phyloP scores from a whole-genome alignment of 805 yeast species.

The Ogataea angusta region DNA sequence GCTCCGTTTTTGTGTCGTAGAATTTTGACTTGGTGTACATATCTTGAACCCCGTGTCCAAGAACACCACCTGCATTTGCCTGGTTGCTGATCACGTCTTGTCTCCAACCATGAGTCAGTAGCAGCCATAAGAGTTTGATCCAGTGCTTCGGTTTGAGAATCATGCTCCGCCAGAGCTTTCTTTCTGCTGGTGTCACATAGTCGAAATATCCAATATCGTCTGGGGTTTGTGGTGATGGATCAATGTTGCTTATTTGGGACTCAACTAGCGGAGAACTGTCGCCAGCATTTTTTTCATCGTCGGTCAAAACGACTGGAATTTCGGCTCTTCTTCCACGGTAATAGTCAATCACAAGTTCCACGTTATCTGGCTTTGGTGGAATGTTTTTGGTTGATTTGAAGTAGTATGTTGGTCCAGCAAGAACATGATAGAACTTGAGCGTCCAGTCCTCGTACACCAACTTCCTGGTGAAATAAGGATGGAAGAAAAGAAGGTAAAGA shows the following conservation, averaged over 20 bases:
- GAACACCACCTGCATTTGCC: constrained; percentile 34
- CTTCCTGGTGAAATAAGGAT: constrained; percentile 62
- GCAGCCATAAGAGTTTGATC: constrained; percentile 49
- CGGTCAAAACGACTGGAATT: too few species aligned
- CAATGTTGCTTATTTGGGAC: constrained; percentile 7
- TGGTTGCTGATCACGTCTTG: constrained; percentile 59
- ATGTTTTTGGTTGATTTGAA: constrained; percentile 54
- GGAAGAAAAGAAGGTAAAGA: constrained; percentile 50
- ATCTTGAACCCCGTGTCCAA: constrained; percentile 44
- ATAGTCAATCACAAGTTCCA: constrained; percentile 55
- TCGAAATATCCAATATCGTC: constrained; percentile 5
- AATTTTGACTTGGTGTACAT: constrained; percentile 60
- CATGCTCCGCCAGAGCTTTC: constrained; percentile 37
- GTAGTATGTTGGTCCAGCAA: constrained; percentile 54
- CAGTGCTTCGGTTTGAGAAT: constrained; percentile 48
- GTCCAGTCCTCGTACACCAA: constrained; percentile 65
- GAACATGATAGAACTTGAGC: constrained; percentile 51
- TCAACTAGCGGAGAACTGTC: constrained; percentile 6
- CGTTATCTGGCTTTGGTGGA: constrained; percentile 66
- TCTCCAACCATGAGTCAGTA: constrained; percentile 57
- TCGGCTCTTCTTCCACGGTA: constrained; percentile 53
- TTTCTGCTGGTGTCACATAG: constrained; percentile 17
- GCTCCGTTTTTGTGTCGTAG: constrained; percentile 70
- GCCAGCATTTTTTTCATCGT: neutral
- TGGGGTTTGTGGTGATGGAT: neutral